These are phyloP conservation scores for Babesia bigemina DNA, from an alignment of 169 alveolate genomes.

Conservation along the genomic window DNA sequence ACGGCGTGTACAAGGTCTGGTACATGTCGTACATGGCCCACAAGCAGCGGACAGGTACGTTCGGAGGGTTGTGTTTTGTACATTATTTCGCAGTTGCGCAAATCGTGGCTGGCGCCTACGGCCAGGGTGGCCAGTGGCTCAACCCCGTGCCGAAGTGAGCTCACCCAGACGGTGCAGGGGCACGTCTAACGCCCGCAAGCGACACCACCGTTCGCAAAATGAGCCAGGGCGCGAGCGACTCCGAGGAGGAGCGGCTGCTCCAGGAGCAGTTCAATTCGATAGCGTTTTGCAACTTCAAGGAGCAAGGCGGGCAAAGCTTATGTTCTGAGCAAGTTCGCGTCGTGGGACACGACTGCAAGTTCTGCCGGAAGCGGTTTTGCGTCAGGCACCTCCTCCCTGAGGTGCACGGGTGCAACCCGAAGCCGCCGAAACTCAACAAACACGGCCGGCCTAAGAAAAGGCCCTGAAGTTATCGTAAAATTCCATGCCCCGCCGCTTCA, in stretches of 20 bases:
- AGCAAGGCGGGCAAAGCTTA: neutral
- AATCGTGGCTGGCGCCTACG: constrained; percentile 87
- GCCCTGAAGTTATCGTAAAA: constrained; percentile 23
- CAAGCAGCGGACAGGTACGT: constrained; percentile 81
- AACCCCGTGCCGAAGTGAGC: constrained; percentile 85
- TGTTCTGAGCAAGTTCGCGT: constrained; percentile 41
- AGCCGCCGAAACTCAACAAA: constrained; percentile 52
- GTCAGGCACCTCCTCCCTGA: constrained; percentile 62
- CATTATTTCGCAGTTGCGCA: constrained; percentile 76
- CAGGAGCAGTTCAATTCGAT: constrained; percentile 15
- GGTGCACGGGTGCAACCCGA: constrained; percentile 61
- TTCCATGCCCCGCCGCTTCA: constrained; percentile 16
- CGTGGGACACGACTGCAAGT: constrained; percentile 69
- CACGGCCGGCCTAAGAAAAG: constrained; percentile 59
- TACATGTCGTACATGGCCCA: constrained; percentile 85
- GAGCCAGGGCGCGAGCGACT: neutral
- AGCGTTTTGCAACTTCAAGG: constrained; percentile 10
- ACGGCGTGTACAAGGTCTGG: constrained; percentile 83
- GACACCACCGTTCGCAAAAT: neutral
- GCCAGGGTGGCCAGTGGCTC: constrained; percentile 90
- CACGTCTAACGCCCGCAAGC: neutral
- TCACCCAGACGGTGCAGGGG: neutral
- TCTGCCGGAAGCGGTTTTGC: constrained; percentile 60
- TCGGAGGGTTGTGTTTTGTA: neutral
- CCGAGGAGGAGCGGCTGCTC: constrained; percentile 35